Percentiles rank a stretch among this genome's conserved stretches.
These are phyloP conservation scores for Monosporascus ibericus DNA, from an alignment of 2,329 filamentous ascomycete genomes.

Conservation along the genomic window DNA sequence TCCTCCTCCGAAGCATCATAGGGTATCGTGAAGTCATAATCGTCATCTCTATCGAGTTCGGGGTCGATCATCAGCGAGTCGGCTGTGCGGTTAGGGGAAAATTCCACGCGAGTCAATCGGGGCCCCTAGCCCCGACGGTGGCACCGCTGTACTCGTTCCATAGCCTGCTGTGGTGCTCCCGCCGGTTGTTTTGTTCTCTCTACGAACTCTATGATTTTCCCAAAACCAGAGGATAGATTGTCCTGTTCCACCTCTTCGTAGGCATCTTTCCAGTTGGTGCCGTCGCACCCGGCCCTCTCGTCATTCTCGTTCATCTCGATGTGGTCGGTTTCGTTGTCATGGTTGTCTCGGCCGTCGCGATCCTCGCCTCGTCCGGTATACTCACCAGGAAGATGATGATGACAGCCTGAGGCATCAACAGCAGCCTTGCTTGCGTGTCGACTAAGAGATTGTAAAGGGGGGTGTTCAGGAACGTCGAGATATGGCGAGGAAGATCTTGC, in stretches of 20 bases:
- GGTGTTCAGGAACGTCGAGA: slow-evolving; percentile 29
- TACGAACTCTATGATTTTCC: slow-evolving; percentile 8
- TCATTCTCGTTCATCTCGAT: slow-evolving; percentile 28
- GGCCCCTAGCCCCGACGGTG: slow-evolving; percentile 7
- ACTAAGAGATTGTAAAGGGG: slow-evolving; percentile 19
- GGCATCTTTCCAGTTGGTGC: slow-evolving; percentile 20
- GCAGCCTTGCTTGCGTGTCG: slow-evolving; percentile 29
- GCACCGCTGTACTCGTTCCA: slow-evolving; percentile 1
- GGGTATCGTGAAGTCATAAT: slow-evolving; percentile 32
- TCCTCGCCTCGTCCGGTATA: slow-evolving; percentile 27
- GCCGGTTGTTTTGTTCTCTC: slow-evolving; percentile 4
- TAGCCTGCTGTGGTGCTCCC: slow-evolving; percentile 2
- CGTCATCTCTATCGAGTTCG: slow-evolving; percentile 17
- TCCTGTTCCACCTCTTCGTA: slow-evolving; percentile 7
- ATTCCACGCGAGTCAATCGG: slow-evolving; percentile 14
- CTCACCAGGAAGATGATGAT: slow-evolving; percentile 47
- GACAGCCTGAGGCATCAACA: slow-evolving; percentile 22
- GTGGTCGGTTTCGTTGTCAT: slow-evolving; percentile 27
- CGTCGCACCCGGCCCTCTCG: slow-evolving; percentile 19
- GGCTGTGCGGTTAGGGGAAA: slow-evolving; percentile 8
- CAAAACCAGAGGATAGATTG: slow-evolving; percentile 7
- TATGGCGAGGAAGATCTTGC: slow-evolving; percentile 37
- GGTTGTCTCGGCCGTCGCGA: slow-evolving; percentile 22
- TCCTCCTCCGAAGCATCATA: slow-evolving; percentile 45
- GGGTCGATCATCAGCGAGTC: slow-evolving; percentile 9